Evolutionary conservation across 495 filamentous ascomycete genomes (phyloP).

Genomic region (Stereocaulon alpinum): DNA sequence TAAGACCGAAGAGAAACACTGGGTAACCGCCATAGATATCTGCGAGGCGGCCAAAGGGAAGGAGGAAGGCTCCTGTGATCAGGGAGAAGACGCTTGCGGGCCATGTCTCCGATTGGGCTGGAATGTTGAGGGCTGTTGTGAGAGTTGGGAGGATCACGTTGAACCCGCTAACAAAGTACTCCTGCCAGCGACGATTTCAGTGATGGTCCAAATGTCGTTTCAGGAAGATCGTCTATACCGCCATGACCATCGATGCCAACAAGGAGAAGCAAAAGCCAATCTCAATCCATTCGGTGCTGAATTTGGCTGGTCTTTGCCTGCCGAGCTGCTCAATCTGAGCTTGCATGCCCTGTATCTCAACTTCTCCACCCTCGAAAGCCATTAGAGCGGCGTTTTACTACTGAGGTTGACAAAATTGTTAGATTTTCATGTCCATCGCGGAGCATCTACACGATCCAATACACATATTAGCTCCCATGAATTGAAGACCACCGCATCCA

Average conservation of each 20-base stretch:
- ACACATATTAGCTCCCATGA: too few relatives aligned
- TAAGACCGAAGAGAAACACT: slow-evolving; percentile 54
- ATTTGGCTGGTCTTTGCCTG: slow-evolving; percentile 54
- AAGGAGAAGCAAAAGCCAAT: slow-evolving; percentile 61
- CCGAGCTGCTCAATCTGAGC: slow-evolving; percentile 65
- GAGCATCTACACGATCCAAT: too few relatives aligned
- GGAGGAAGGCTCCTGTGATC: slow-evolving; percentile 58
- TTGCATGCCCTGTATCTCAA: slow-evolving; percentile 14
- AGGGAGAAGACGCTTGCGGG: slow-evolving; percentile 71
- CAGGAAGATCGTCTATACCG: slow-evolving; percentile 41
- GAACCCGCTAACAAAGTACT: slow-evolving; percentile 80
- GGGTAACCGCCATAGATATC: slow-evolving; percentile 67
- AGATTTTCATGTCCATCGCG: too few relatives aligned
- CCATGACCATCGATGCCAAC: slow-evolving; percentile 60
- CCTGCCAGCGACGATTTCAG: slow-evolving; percentile 30
- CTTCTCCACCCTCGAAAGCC: background rate
- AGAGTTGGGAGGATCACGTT: slow-evolving; percentile 69
- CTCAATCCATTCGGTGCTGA: slow-evolving; percentile 50
- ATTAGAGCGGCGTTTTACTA: too few relatives aligned
- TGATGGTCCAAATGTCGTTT: too few relatives aligned
- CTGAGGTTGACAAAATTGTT: too few relatives aligned
- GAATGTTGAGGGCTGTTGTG: slow-evolving; percentile 50
- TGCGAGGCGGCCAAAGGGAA: slow-evolving; percentile 67
- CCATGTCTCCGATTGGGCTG: slow-evolving; percentile 56
- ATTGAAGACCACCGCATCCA: too few relatives aligned